Conservation (phyloP, 768 basidiomycete genomes). For the Boletus huronensis region DNA sequence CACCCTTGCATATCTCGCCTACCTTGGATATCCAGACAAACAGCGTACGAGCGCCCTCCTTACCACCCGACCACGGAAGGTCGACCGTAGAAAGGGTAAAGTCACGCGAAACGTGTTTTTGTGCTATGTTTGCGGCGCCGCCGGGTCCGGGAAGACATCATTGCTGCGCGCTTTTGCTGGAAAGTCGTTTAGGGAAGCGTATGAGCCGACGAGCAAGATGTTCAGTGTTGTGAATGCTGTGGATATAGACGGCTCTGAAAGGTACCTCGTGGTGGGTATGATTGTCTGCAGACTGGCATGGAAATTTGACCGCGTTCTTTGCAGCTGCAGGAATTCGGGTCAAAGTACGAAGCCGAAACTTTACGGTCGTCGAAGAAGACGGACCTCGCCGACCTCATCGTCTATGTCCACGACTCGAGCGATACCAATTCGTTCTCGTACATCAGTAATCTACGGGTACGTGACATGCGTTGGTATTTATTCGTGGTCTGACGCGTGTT, state of each 20-base stretch:
- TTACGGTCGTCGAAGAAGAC: conserved; percentile 87
- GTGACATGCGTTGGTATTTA: conserved; percentile 22
- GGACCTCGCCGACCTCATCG: conserved; percentile 89
- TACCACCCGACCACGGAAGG: conserved; percentile 78
- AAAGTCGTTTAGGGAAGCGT: conserved; percentile 68
- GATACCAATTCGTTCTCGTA: conserved; percentile 99
- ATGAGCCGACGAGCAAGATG: conserved; percentile 88
- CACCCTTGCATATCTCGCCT: conserved; percentile 91
- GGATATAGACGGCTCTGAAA: conserved; percentile 91
- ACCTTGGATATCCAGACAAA: conserved; percentile 84
- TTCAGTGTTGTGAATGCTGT: conserved; percentile 93
- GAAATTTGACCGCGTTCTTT: not conserved
- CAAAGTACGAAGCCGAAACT: conserved; percentile 89
- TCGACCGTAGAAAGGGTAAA: conserved; percentile 83
- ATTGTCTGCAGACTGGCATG: conserved; percentile 34
- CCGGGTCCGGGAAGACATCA: conserved; percentile 93
- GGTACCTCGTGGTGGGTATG: conserved; percentile 86
- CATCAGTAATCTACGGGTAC: conserved; percentile 90
- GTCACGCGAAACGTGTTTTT: conserved; percentile 89
- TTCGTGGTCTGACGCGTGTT: conserved; percentile 17
- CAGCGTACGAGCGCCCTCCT: conserved; percentile 81
- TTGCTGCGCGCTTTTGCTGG: conserved; percentile 82
- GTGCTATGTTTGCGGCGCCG: conserved; percentile 91
- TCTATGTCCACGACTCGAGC: conserved; percentile 96
- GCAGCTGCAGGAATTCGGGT: conserved; percentile 96